Percentiles rank a stretch among this genome's conserved stretches.
Evolutionary conservation across 2,329 filamentous ascomycete genomes (phyloP).

Genomic region (Aspergillus sp.): DNA sequence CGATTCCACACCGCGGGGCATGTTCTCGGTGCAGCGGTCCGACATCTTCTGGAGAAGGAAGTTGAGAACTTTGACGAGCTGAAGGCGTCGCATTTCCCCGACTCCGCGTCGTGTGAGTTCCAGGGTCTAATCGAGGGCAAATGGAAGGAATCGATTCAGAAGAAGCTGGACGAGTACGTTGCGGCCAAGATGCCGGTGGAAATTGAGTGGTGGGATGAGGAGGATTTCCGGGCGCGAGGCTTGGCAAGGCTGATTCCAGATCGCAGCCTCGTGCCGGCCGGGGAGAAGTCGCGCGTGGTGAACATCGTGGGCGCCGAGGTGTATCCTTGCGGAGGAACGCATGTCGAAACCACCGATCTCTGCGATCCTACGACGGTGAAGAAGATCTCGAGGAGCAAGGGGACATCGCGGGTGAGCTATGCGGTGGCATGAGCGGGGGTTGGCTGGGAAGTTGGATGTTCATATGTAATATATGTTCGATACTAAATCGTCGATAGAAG

Average conservation of each 20-base stretch:
- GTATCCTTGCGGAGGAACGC: slow-evolving; percentile 75
- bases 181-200: slow-evolving; percentile 56
- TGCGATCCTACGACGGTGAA: slow-evolving; percentile 60
- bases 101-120: slow-evolving; percentile 67
- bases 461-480: not conserved
- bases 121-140: slow-evolving; percentile 64
- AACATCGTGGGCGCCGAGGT: slow-evolving; percentile 66
- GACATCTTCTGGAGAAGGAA: slow-evolving; percentile 54
- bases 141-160: slow-evolving; percentile 63
- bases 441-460: no score
- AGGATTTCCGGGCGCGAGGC: slow-evolving; percentile 57
- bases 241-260: slow-evolving; percentile 59
- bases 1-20: slow-evolving; percentile 73
- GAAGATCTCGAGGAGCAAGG: slow-evolving; percentile 67
- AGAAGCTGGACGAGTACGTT: slow-evolving; percentile 60
- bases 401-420: slow-evolving; percentile 59
- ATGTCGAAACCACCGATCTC: slow-evolving; percentile 61
- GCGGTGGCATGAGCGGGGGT: slow-evolving; percentile 16
- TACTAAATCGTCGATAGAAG: not conserved
- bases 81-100: slow-evolving; percentile 72
- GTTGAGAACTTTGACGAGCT: slow-evolving; percentile 61
- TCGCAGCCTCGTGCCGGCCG: slow-evolving; percentile 42
- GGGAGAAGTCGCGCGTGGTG: slow-evolving; percentile 65
- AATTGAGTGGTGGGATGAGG: slow-evolving; percentile 67
- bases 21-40: slow-evolving; percentile 67